A percentile compares a stretch with the other conserved stretches of the same genome.
Conservation (phyloP, 2,329 filamentous ascomycete species). For the Fonsecaea multimorphosa region DNA sequence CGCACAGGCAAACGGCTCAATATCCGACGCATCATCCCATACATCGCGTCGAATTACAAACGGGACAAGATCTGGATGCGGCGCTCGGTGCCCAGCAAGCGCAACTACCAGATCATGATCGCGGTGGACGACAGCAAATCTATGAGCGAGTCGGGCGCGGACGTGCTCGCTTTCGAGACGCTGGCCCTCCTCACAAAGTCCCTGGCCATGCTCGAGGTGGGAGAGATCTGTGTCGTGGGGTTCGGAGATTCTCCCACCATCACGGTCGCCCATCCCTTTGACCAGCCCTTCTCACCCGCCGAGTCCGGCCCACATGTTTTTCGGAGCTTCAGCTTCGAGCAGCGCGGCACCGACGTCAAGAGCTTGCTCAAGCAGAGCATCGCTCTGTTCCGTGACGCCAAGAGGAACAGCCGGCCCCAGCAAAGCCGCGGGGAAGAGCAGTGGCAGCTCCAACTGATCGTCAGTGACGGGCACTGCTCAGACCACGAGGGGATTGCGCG, state of each 20-base stretch:
- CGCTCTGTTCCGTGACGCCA: slow-evolving; percentile 80
- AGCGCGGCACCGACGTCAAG: slow-evolving; percentile 83
- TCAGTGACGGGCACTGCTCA: slow-evolving; percentile 92
- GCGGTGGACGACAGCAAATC: slow-evolving; percentile 94
- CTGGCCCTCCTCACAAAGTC: slow-evolving; percentile 88
- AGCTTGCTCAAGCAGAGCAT: slow-evolving; percentile 79
- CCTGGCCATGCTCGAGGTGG: slow-evolving; percentile 90
- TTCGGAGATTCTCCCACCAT: slow-evolving; percentile 78
- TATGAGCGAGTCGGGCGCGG: slow-evolving; percentile 83
- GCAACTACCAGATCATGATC: slow-evolving; percentile 95
- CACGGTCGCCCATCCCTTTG: slow-evolving; percentile 84
- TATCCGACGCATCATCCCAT: slow-evolving; percentile 99
- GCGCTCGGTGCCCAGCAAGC: slow-evolving; percentile 85
- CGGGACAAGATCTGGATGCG: slow-evolving; percentile 99
- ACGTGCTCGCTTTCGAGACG: slow-evolving; percentile 86
- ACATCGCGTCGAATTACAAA: slow-evolving; percentile 97
- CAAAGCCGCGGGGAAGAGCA: slow-evolving; percentile 69
- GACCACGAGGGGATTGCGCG: slow-evolving; percentile 83
- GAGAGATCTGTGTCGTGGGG: slow-evolving; percentile 87
- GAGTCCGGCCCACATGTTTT: slow-evolving; percentile 85
- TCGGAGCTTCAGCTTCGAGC: slow-evolving; percentile 81
- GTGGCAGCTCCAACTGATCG: slow-evolving; percentile 92
- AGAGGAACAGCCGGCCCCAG: slow-evolving; percentile 60
- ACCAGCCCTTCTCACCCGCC: slow-evolving; percentile 73
- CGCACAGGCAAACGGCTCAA: slow-evolving; percentile 97